Base-by-base conservation (phyloP, 805 yeast species). In the Lachancea mirantina region DNA sequence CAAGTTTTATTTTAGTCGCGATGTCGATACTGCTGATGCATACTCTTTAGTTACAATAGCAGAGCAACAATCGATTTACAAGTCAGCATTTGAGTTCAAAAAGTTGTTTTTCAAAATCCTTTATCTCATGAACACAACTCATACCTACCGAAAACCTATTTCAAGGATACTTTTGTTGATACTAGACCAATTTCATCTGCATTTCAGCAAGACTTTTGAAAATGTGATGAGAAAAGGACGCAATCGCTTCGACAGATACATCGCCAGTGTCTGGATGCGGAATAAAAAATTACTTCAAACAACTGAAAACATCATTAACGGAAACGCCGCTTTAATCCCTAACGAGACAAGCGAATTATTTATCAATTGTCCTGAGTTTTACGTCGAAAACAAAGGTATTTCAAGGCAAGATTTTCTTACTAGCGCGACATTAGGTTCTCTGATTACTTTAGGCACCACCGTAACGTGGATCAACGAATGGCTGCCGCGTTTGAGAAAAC, bases 401-500 rank as follows among this genome's bases (percentile, higher is more conserved):
- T 55, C 58, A 5, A 68, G 68, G 32, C 68, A 67, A 15, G 84
- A 78, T 40, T 48, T 74, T 9, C 59, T 82, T 26, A 83, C 75
- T 39, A 51, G 61, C 11, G 67, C 67, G 9, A 62, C 73, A 9
- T 65, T 77, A 41, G 66, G 67, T 29, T 65, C 69, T 14, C 61
- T 77, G 3, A 62, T 78, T 8, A 59, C 74, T 33, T 59, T 83
- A 26, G 59, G 76, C 13, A 62, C 71, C 9, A 70, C 81, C 4
- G 42, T 78, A 1, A 58, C 65, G 11, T 74, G 85, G 76, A 59
- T 77, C 3, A 52, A 73, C 24, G 46, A 61, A 11, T 78, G 87
- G 82, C 62, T 83, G 26, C 79, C 83, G 1, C 49, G 49, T 4
- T 55, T 77, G 48, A 63, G 71, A 34, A 69, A 71, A 32, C 64